Base-by-base conservation (phyloP, 139 green algal genomes). In the Chlorella ohadii region DNA sequence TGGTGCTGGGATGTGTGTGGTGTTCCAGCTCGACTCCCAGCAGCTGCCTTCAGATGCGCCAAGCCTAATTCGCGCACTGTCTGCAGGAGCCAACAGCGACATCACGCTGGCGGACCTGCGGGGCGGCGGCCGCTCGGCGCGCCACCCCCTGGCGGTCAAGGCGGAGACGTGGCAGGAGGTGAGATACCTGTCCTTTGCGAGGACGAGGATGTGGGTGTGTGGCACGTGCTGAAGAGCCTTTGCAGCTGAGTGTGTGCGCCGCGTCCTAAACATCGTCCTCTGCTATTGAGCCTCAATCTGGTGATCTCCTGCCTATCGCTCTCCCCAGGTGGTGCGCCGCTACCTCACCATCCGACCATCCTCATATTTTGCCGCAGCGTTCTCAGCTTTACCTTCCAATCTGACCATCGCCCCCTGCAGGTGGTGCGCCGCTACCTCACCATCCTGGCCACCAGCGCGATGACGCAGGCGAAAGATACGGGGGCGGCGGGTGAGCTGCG, bases 161-260 rank as follows among this genome's bases (percentile, higher is more conserved):
- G 67, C 55, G 64, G 80, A 89, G 51, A 95, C 89, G 15, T 96
- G 93, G 93, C 88, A 87, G 33, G 92, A 96, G 79, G 78, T 83
- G 78, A 11, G 74, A 23, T 34, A 15, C 22, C 28, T 19, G 28
- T 4, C 3, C n/a, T 22, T 22, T 7, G n/a, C 3, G 65, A 16
- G 59, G 59, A 23, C 22, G 4, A 19, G 59, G 59, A 9, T 66
- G 59, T 31, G 2, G 51, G 51, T 2, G n/a, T n/a, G n/a, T n/a
- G n/a, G n/a, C n/a, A n/a, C n/a, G n/a, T 51, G 44, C 44, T 51
- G 44, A 51, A 9, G 44, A 51, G 44, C 44, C 6, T 9, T 9
- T 6, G 44, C 7, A 51, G 44, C 44, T 51, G 44, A 9, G 44
- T n/a, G n/a, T n/a, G n/a, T n/a, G n/a, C n/a, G n/a, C n/a, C n/a